These are phyloP conservation scores for Astragalus glycyphyllos DNA, from an alignment of 306 rosid genomes.

Conservation along the genomic window DNA sequence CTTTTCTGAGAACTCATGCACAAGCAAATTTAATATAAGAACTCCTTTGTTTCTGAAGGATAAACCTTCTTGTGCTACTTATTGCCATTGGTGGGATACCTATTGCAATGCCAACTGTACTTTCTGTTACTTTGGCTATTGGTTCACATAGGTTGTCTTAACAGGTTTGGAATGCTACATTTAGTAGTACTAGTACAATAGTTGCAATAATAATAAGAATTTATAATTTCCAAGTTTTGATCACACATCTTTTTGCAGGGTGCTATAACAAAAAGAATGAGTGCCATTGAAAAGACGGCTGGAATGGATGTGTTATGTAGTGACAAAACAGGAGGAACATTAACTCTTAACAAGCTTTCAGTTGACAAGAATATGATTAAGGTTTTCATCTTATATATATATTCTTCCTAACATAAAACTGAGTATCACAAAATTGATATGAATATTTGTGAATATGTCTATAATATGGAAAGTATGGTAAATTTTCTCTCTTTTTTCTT, in stretches of 20 bases:
- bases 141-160: conserved; percentile 70
- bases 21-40: conserved; percentile 5
- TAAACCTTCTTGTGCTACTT: conserved; percentile 70
- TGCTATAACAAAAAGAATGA: conserved; percentile 86
- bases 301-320: conserved; percentile 85
- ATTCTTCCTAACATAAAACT: conserved; percentile 15
- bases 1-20: conserved; percentile 6
- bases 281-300: conserved; percentile 86
- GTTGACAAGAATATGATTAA: conserved; percentile 69
- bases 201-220: conserved; percentile 1
- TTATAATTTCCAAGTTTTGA: not conserved
- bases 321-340: conserved; percentile 81
- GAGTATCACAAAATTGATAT: not conserved
- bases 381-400: conserved; percentile 49
- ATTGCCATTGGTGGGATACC: conserved; percentile 89
- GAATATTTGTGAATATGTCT: no score
- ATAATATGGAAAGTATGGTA: no score
- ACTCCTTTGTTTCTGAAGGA: conserved; percentile 45
- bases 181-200: conserved; percentile 9
- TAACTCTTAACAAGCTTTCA: conserved; percentile 81
- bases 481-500: not conserved
- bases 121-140: conserved; percentile 86
- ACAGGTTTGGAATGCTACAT: conserved; percentile 52
- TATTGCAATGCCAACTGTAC: conserved; percentile 90
- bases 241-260: conserved; percentile 52